Evolutionary conservation across 768 basidiomycete species (phyloP).

Genomic region (Pholiota molesta): DNA sequence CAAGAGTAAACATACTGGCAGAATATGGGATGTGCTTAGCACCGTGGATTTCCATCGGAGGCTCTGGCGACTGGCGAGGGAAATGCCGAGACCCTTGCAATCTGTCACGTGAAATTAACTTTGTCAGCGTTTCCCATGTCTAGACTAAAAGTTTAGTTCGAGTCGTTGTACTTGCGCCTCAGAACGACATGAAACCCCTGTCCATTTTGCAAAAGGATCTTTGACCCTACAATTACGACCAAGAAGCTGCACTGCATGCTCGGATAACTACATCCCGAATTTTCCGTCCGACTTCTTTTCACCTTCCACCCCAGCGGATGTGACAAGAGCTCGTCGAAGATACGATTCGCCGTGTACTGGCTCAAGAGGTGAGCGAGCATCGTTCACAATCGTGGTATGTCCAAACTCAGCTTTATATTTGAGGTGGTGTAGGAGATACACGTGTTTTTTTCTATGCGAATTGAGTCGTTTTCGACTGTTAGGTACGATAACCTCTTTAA

Average conservation of each 20-base stretch:
- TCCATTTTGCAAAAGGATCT: background rate
- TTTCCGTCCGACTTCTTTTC: conserved; percentile 1
- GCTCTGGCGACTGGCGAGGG: too few relatives aligned
- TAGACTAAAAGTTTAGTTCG: background rate
- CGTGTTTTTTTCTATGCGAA: background rate
- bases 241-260: conserved; percentile 3
- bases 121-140: background rate
- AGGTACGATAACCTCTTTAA: conserved; percentile 10
- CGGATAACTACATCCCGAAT: background rate
- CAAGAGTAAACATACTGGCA: background rate
- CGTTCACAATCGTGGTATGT: background rate
- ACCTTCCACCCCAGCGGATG: conserved; percentile 3
- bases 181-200: background rate
- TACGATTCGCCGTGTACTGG: background rate
- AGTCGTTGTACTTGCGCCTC: too few relatives aligned
- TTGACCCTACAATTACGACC: background rate
- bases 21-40: too few relatives aligned
- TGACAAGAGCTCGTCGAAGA: conserved; percentile 1
- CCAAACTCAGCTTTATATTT: background rate
- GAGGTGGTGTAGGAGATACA: background rate
- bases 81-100: background rate
- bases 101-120: background rate
- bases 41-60: background rate
- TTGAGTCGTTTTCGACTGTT: background rate
- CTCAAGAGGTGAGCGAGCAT: background rate